A percentile compares a stretch with the other conserved stretches of the same genome.
Conservation (phyloP, 768 basidiomycete genomes). For the Amanita rimosa region DNA sequence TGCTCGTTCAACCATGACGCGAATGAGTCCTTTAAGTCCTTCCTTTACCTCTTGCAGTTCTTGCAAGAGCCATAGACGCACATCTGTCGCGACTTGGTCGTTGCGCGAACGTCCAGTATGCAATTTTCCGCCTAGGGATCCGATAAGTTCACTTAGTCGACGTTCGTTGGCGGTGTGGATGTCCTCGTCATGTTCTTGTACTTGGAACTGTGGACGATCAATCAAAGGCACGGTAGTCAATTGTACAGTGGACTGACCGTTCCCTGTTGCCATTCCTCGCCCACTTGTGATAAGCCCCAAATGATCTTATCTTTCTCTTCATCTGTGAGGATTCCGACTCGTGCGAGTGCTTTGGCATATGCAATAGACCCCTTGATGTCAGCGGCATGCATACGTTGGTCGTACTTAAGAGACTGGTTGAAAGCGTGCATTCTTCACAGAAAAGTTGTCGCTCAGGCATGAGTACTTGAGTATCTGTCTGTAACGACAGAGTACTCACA, state of each 20-base stretch:
- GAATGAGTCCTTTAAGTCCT: conserved; percentile 66
- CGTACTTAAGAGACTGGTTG: conserved; percentile 93
- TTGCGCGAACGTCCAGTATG: conserved; percentile 97
- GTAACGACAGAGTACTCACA: conserved; percentile 37
- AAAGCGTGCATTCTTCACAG: conserved; percentile 83
- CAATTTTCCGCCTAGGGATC: conserved; percentile 86
- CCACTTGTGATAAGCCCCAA: conserved; percentile 64
- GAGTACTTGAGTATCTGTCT: no score
- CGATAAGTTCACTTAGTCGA: conserved; percentile 86
- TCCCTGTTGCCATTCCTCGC: conserved; percentile 77
- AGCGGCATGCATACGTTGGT: conserved; percentile 85
- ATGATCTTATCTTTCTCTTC: conserved; percentile 68
- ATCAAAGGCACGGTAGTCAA: neutral
- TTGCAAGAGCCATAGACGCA: conserved; percentile 90
- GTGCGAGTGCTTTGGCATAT: conserved; percentile 79
- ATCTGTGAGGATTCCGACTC: conserved; percentile 69
- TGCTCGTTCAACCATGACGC: conserved; percentile 85
- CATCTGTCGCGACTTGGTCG: conserved; percentile 97
- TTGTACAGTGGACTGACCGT: conserved; percentile 33
- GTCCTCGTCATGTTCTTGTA: conserved; percentile 88
- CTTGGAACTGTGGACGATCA: conserved; percentile 44
- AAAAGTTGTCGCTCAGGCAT: conserved; percentile 11
- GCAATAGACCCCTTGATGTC: conserved; percentile 95
- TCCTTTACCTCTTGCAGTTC: conserved; percentile 58
- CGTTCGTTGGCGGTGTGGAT: conserved; percentile 99